Evolutionary conservation across 495 filamentous ascomycete genomes (phyloP), one percentile per base, ranked within the genome.

Genomic region (Aspergillus homomorphus): DNA sequence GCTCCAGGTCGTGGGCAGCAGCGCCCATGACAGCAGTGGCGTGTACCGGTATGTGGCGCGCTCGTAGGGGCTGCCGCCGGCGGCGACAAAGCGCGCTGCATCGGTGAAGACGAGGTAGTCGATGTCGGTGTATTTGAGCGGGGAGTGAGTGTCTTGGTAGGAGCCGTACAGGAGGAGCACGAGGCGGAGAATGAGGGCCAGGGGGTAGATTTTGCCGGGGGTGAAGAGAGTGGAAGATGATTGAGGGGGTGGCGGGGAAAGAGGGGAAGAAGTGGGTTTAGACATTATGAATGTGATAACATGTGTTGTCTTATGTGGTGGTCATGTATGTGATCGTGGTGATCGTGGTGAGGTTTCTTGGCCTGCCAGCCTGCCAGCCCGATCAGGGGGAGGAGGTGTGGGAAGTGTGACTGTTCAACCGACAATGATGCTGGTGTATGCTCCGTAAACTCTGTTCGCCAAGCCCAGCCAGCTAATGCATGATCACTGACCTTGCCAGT

Each of bases 101-200:
- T 96, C 92, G n/a, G 95, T 98, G 80, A 98, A 98, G 59, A 98
- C 94, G 64, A 89, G 86, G 78, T 98, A 98, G 81, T 98, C 94
- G 67, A 98, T 96, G 73, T 98, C 94, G 53, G 95, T 98, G 80
- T 97, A 98, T 73, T 96, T 96, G 64, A 98, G 73, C 3, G 91
- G 81, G 10, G 91, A 94, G 74, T 90, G 80, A 58, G 89, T 85
- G 70, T 98, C 94, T 80, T 98, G 94, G 77, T 87, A 88, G 56
- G 89, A 81, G 41, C 95, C 94, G 71, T 96, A 97, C 59, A 93
- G 61, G 22, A 97, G 81, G 56, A 98, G 80, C 19, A 77, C 71
- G 8, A 82, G 61, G 50, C 94, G 87, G 3, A 98, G 80, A 20
- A 83, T 54, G 26, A 84, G 79, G 2, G 93, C 89, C 16, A 82